Conservation (phyloP, 495 filamentous ascomycete species). For the Xylona heveae region DNA sequence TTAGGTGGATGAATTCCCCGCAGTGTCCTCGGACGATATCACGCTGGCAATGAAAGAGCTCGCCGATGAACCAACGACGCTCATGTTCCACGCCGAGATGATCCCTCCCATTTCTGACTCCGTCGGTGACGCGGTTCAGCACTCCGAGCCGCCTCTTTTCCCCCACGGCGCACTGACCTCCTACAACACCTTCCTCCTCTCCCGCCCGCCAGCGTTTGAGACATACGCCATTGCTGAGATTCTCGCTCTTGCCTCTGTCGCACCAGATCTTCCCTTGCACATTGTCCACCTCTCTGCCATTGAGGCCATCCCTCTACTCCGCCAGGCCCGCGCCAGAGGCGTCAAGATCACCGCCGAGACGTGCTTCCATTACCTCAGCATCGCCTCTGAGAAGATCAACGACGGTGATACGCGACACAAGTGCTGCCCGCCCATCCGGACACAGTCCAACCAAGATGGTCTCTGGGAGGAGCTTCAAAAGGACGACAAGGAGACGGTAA, state of each 20-base stretch:
- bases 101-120: conserved; percentile 63
- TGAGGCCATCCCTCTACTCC: conserved; percentile 78
- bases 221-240: conserved; percentile 80
- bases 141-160: conserved; percentile 45
- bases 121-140: conserved; percentile 57
- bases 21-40: conserved; percentile 63
- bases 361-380: conserved; percentile 92
- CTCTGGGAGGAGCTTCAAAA: conserved; percentile 63
- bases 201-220: conserved; percentile 76
- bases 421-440: conserved; percentile 90
- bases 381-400: conserved; percentile 67
- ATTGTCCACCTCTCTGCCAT: conserved; percentile 90
- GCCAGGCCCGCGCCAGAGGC: conserved; percentile 53
- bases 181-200: conserved; percentile 84
- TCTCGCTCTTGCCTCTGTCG: conserved; percentile 54
- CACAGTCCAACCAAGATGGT: conserved; percentile 60
- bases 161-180: conserved; percentile 56
- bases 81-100: conserved; percentile 99
- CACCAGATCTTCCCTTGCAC: conserved; percentile 70
- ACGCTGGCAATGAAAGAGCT: conserved; percentile 58
- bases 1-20: conserved; percentile 87
- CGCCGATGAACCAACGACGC: conserved; percentile 46
- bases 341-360: conserved; percentile 91
- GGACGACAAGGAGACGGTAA: conserved; percentile 45
- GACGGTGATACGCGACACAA: conserved; percentile 92